Evolutionary conservation across 2,329 filamentous ascomycete species (phyloP).

Genomic region (Hypoxylon sp.): DNA sequence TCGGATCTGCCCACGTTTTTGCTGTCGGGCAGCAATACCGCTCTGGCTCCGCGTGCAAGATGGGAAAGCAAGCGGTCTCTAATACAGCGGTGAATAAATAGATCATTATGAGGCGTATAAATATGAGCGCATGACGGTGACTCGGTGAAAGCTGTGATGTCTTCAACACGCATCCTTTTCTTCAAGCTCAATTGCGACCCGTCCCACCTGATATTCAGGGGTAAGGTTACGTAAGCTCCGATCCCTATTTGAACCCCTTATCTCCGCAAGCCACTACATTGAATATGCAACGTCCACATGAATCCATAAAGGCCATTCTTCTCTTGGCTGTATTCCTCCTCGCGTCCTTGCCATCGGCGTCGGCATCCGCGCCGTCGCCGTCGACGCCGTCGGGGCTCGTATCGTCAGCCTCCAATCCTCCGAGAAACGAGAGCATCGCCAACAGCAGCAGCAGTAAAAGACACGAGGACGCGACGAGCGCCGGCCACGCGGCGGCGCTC

Average conservation of each 20-base stretch:
- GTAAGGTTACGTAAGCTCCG: too few relatives aligned
- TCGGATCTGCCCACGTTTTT: slow-evolving; percentile 17
- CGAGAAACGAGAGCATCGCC: not conserved
- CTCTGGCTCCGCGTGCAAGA: slow-evolving; percentile 1
- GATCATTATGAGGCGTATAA: not conserved
- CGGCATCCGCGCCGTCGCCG: slow-evolving; percentile 1
- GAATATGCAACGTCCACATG: not conserved
- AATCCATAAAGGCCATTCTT: not conserved
- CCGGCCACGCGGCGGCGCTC: too few relatives aligned
- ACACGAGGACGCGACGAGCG: too few relatives aligned
- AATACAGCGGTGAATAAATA: slow-evolving; percentile 10
- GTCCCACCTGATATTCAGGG: not conserved
- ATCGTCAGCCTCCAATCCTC: not conserved
- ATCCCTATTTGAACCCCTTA: too few relatives aligned
- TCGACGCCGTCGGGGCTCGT: not conserved
- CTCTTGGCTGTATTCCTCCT: slow-evolving; percentile 1
- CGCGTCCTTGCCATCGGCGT: not conserved
- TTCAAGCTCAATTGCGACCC: not conserved
- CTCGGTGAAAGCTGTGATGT: slow-evolving; percentile 1
- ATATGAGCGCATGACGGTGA: not conserved
- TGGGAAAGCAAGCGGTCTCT: slow-evolving; percentile 4
- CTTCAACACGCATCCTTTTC: not conserved
- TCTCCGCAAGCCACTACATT: too few relatives aligned
- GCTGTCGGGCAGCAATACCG: slow-evolving; percentile 17
- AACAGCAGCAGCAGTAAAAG: not conserved